Evolutionary conservation across 768 basidiomycete genomes (phyloP).

Genomic region (Coprinopsis sp.): DNA sequence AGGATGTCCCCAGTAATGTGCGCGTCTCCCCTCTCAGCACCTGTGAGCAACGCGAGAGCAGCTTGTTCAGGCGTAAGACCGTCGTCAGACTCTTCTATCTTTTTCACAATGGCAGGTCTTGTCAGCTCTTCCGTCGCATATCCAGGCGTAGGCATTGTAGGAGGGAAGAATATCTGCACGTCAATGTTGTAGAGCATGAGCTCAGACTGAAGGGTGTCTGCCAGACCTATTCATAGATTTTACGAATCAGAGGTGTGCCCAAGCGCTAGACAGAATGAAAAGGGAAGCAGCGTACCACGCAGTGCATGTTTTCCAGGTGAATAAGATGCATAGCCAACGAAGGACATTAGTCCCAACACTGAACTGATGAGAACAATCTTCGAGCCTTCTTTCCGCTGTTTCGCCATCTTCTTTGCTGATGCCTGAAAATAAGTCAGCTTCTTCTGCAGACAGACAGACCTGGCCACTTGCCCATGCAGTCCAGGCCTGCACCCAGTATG

Average conservation of each 20-base stretch:
- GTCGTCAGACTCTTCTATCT: slow-evolving; percentile 70
- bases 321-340: slow-evolving; percentile 78
- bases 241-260: slow-evolving; percentile 1
- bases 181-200: slow-evolving; percentile 70
- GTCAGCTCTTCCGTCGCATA: slow-evolving; percentile 69
- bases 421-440: slow-evolving; percentile 38
- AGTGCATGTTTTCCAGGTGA: slow-evolving; percentile 83
- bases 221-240: slow-evolving; percentile 51
- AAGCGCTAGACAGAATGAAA: not conserved
- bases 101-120: slow-evolving; percentile 71
- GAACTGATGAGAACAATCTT: slow-evolving; percentile 78
- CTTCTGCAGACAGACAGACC: not conserved
- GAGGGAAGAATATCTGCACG: slow-evolving; percentile 80
- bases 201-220: slow-evolving; percentile 79
- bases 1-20: slow-evolving; percentile 76
- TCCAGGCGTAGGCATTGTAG: slow-evolving; percentile 75
- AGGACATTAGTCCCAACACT: slow-evolving; percentile 66
- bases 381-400: slow-evolving; percentile 48
- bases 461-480: slow-evolving; percentile 43
- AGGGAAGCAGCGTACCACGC: slow-evolving; percentile 47
- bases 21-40: slow-evolving; percentile 59
- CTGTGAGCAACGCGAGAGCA: slow-evolving; percentile 54
- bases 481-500: slow-evolving; percentile 52
- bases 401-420: slow-evolving; percentile 64
- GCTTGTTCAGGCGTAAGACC: slow-evolving; percentile 60